Percentiles rank a stretch among this genome's conserved stretches.
Conservation (phyloP, 2,329 filamentous ascomycete species). For the Knoxdaviesia proteae region DNA sequence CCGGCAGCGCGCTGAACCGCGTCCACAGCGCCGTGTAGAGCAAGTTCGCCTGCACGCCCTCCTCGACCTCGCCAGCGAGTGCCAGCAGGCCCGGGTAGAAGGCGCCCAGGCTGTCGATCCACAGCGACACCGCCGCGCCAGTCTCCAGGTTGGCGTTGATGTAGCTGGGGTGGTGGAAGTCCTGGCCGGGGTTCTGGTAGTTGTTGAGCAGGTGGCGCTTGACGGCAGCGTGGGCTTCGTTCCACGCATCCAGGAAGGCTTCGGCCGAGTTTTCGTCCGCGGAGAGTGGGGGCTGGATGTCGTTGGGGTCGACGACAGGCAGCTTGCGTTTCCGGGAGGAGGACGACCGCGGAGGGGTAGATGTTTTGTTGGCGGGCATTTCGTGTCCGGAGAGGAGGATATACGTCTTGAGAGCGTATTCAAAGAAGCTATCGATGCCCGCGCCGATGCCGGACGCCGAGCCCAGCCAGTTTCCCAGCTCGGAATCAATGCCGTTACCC, state of each 20-base stretch:
- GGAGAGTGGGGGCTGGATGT: constrained; percentile 36
- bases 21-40: constrained; percentile 90
- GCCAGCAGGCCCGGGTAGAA: constrained; percentile 84
- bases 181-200: constrained; percentile 6
- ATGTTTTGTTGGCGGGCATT: constrained; percentile 23
- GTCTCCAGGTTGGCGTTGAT: constrained; percentile 77
- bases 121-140: constrained; percentile 71
- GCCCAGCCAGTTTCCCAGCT: constrained; percentile 74
- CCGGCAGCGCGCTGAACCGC: constrained; percentile 78
- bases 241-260: constrained; percentile 64
- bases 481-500: constrained; percentile 79
- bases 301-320: constrained; percentile 41
- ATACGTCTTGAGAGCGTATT: constrained; percentile 90
- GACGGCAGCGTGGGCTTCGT: constrained; percentile 68
- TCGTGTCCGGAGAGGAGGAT: constrained; percentile 66
- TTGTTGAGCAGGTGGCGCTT: constrained; percentile 77
- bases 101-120: constrained; percentile 89
- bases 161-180: constrained; percentile 72
- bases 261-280: constrained; percentile 51
- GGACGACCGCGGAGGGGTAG: constrained; percentile 17
- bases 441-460: constrained; percentile 87
- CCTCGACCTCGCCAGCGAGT: constrained; percentile 72
- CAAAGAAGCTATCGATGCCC: constrained; percentile 94
- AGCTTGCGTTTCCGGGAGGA: constrained; percentile 6
- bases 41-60: constrained; percentile 75